A percentile compares a stretch with the other conserved stretches of the same genome.
Evolutionary conservation across 441 rosid genomes (phyloP).

Genomic region (Jatropha multifida): DNA sequence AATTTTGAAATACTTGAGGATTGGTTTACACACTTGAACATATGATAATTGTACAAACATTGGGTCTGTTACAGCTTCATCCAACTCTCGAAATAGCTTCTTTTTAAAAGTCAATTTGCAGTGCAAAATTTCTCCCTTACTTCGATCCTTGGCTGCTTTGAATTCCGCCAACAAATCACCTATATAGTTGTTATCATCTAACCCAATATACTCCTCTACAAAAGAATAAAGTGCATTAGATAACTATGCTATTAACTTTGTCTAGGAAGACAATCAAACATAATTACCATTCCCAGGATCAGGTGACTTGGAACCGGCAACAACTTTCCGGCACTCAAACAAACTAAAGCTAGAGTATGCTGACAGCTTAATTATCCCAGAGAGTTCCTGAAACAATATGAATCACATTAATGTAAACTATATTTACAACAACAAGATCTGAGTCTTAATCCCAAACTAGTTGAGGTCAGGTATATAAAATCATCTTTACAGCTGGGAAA

Average conservation of each 20-base stretch:
- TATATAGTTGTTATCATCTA: constrained; percentile 95
- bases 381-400: constrained; percentile 72
- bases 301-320: constrained; percentile 83
- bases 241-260: constrained; percentile 15
- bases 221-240: constrained; percentile 32
- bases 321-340: constrained; percentile 94
- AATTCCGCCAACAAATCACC: constrained; percentile 93
- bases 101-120: constrained; percentile 89
- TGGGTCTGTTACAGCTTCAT: constrained; percentile 90
- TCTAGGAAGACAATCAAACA: constrained; percentile 21
- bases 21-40: constrained; percentile 72
- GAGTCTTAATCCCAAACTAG: too few relatives aligned
- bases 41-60: constrained; percentile 96
- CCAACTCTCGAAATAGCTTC: constrained; percentile 95
- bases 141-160: constrained; percentile 88
- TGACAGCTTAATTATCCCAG: constrained; percentile 88
- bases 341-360: constrained; percentile 92
- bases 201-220: constrained; percentile 90
- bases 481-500: not conserved
- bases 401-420: constrained; percentile 6
- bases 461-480: too few relatives aligned
- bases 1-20: constrained; percentile 8
- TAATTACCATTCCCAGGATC: constrained; percentile 83
- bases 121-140: constrained; percentile 95
- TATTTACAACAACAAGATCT: too few relatives aligned